A percentile compares a stretch with the other conserved stretches of the same genome.
phyloP scores from a whole-genome alignment of 2,329 filamentous ascomycete species.

The Cryphonectria naterciae region DNA sequence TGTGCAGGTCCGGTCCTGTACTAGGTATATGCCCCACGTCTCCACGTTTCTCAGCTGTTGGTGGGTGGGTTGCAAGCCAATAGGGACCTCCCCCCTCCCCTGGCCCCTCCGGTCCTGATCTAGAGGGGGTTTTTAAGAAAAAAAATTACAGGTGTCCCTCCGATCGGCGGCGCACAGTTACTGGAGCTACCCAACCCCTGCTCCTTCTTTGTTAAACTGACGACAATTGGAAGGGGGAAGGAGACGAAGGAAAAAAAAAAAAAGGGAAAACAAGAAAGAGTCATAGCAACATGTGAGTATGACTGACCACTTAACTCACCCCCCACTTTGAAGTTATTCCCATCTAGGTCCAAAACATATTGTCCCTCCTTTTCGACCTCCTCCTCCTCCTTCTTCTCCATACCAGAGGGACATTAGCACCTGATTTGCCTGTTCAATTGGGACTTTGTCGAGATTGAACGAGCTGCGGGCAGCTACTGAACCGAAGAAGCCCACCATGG shows the following conservation, averaged over 20 bases:
- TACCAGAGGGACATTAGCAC: slow-evolving; percentile 1
- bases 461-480: slow-evolving; percentile 25
- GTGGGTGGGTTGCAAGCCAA: not conserved
- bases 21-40: slow-evolving; percentile 7
- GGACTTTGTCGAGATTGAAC: slow-evolving; percentile 13
- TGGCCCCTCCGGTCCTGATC: not conserved
- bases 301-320: not conserved
- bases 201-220: not conserved
- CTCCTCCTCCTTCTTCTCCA: not conserved
- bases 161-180: slow-evolving; percentile 8
- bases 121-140: not conserved
- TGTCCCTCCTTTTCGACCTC: not conserved
- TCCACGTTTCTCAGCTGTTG: not conserved
- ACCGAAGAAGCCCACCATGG: slow-evolving; percentile 28
- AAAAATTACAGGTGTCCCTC: slow-evolving; percentile 10
- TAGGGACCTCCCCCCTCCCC: not conserved
- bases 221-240: not conserved
- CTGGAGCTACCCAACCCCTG: not conserved
- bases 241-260: no score
- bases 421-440: slow-evolving; percentile 16
- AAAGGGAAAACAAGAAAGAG: not conserved
- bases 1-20: no score
- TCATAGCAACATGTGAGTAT: not conserved
- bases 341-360: not conserved
- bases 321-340: not conserved